These are phyloP conservation scores for Backusella westeae DNA, from an alignment of 192 early-diverging fungal species.

Conservation along the genomic window DNA sequence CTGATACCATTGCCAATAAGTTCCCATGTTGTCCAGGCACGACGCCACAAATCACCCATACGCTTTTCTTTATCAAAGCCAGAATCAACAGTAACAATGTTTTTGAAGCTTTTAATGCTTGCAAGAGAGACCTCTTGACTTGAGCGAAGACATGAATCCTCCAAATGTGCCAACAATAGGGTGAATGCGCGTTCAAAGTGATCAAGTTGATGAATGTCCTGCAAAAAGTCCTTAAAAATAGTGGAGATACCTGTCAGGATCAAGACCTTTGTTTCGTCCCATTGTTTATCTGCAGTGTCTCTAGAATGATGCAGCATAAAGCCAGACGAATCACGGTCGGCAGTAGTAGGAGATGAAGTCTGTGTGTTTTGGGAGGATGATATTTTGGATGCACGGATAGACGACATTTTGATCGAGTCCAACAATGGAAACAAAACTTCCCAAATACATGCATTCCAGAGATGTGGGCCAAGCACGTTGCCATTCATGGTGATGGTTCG, in stretches of 20 bases:
- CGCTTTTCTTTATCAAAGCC: conserved; percentile 22
- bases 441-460: conserved; percentile 88
- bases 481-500: conserved; percentile 93
- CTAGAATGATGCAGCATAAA: conserved; percentile 58
- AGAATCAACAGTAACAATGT: conserved; percentile 51
- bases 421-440: conserved; percentile 82
- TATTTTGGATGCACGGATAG: conserved; percentile 38
- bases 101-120: conserved; percentile 66
- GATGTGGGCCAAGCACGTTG: conserved; percentile 56
- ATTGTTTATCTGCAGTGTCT: conserved; percentile 71
- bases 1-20: conserved; percentile 69
- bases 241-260: conserved; percentile 69
- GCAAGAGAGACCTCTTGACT: conserved; percentile 79
- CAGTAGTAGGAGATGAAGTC: conserved; percentile 33
- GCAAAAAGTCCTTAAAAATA: conserved; percentile 65
- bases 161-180: conserved; percentile 71
- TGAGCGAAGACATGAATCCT: conserved; percentile 60
- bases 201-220: conserved; percentile 54
- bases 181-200: conserved; percentile 70
- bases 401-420: conserved; percentile 59
- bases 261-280: conserved; percentile 87
- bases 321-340: conserved; percentile 33
- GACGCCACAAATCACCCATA: conserved; percentile 54
- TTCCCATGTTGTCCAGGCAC: conserved; percentile 69
- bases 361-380: conserved; percentile 21